Evolutionary conservation across 106 monocot species (phyloP).

Genomic region (Apostasia shenzhenica): DNA sequence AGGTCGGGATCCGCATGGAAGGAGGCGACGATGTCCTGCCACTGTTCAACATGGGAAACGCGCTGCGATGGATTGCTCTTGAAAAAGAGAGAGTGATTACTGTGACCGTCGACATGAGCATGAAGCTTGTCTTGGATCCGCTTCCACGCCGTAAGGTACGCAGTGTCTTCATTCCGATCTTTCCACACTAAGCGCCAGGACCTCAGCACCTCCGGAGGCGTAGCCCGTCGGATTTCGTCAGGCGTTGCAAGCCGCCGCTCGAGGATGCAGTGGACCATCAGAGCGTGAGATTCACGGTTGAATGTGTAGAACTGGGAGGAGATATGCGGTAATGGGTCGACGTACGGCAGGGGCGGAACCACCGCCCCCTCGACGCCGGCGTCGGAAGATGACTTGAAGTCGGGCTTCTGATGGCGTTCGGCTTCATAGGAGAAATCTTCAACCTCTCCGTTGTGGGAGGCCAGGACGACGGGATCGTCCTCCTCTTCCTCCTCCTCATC

Average conservation of each 20-base stretch:
- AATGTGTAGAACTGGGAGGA: constrained; percentile 83
- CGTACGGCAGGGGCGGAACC: constrained; percentile 3
- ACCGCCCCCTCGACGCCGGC: background rate
- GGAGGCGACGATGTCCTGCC: constrained; percentile 74
- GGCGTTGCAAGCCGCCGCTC: constrained; percentile 44
- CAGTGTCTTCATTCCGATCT: constrained; percentile 76
- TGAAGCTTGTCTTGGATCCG: constrained; percentile 88
- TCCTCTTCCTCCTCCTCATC: constrained; percentile 37
- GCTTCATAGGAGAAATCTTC: constrained; percentile 5
- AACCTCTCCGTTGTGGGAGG: constrained; percentile 3
- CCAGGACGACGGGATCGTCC: constrained; percentile 3
- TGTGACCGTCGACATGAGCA: constrained; percentile 32
- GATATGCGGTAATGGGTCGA: constrained; percentile 59
- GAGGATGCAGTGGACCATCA: constrained; percentile 66
- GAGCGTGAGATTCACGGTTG: constrained; percentile 40
- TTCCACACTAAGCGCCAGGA: constrained; percentile 79
- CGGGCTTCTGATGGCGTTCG: constrained; percentile 11
- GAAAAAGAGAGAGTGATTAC: constrained; percentile 53
- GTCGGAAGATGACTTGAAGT: constrained; percentile 8
- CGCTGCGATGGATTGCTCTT: constrained; percentile 70
- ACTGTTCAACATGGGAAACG: constrained; percentile 80
- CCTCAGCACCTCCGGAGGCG: constrained; percentile 37
- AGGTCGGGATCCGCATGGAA: constrained; percentile 87
- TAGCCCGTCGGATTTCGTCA: constrained; percentile 55
- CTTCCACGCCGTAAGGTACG: constrained; percentile 80